Conservation (phyloP, 371 early-diverging fungal genomes). For the Sporodiniella umbellata region DNA sequence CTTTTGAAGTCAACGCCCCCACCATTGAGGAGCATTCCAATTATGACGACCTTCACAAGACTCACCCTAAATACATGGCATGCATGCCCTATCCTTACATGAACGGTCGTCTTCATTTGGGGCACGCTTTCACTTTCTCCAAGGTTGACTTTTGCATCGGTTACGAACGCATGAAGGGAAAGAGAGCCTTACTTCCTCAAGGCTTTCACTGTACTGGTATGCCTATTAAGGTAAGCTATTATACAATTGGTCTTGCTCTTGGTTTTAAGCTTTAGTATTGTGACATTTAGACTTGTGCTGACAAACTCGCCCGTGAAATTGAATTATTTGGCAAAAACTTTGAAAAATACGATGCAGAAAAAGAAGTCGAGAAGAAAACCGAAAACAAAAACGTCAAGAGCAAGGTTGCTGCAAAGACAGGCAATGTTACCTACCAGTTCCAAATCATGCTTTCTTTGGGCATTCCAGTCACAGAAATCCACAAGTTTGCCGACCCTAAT, state of each 20-base stretch:
- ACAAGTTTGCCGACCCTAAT: conserved; percentile 92
- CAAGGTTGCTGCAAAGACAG: conserved; percentile 89
- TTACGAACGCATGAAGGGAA: conserved; percentile 94
- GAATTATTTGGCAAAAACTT: conserved; percentile 90
- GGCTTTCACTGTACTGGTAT: conserved; percentile 99
- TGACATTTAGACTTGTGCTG: conserved; percentile 89
- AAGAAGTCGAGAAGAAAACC: conserved; percentile 44
- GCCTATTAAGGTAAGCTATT: conserved; percentile 98
- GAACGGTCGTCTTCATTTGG: conserved; percentile 99
- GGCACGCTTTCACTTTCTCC: conserved; percentile 97
- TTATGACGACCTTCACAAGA: conserved; percentile 54
- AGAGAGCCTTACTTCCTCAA: conserved; percentile 95
- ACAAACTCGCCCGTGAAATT: conserved; percentile 96
- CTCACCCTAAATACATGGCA: conserved; percentile 90
- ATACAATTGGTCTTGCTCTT: too few species aligned
- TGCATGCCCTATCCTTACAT: conserved; percentile 99
- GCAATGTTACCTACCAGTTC: conserved; percentile 88
- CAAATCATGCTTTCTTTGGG: conserved; percentile 96
- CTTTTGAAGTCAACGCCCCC: conserved; percentile 89
- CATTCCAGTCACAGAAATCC: conserved; percentile 86
- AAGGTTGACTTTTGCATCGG: conserved; percentile 97
- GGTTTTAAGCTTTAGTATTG: too few species aligned
- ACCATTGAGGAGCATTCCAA: conserved; percentile 60
- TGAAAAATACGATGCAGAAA: conserved; percentile 51
- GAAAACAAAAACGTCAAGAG: conserved; percentile 70